Evolutionary conservation across 2,329 filamentous ascomycete genomes (phyloP).

Genomic region (Samsoniella hepiali): DNA sequence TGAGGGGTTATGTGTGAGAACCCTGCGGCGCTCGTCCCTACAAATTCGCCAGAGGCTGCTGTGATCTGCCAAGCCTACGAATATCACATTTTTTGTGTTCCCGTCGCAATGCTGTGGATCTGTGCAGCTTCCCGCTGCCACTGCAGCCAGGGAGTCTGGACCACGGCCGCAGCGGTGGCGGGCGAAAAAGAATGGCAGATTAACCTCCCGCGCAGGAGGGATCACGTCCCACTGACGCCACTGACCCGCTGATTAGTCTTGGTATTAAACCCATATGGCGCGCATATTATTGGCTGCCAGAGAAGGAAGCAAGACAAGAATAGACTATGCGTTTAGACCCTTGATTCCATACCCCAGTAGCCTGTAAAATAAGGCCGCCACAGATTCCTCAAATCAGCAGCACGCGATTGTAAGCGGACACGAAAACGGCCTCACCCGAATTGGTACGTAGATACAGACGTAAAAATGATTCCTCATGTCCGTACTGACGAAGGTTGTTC

Average conservation of each 20-base stretch:
- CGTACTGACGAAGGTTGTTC: too few species aligned
- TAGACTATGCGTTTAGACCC: slow-evolving; percentile 3
- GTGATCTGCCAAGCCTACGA: background rate
- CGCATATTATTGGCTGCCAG: background rate
- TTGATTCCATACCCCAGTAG: background rate
- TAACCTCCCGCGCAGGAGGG: background rate
- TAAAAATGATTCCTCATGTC: too few species aligned
- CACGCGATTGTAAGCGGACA: background rate
- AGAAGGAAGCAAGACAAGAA: background rate
- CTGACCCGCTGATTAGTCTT: background rate
- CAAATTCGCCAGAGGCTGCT: background rate
- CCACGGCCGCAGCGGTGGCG: background rate
- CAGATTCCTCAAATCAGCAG: background rate
- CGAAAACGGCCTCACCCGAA: too few species aligned
- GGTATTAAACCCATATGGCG: background rate
- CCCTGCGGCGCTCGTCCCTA: background rate
- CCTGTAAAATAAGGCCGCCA: background rate
- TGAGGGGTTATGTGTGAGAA: too few species aligned
- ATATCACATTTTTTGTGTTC: background rate
- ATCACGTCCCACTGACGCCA: background rate
- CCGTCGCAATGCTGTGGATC: background rate
- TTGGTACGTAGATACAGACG: too few species aligned
- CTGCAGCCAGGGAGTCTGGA: background rate
- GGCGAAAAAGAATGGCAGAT: background rate
- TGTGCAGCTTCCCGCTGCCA: background rate